Evolutionary conservation across 305 asterid genomes (phyloP).

Genomic region (Ajuga reptans): DNA sequence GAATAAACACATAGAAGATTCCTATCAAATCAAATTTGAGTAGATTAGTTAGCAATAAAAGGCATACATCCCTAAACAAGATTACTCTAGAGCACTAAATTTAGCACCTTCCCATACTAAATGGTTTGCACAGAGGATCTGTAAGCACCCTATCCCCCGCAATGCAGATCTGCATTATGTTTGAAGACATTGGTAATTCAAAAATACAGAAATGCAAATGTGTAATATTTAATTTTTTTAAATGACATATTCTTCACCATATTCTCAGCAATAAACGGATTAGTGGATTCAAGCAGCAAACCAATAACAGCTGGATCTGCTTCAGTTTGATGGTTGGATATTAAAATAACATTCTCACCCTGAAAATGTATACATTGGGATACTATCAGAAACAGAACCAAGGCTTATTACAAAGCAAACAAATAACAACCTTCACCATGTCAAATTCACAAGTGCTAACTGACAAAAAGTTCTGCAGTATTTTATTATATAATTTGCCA

Average conservation of each 20-base stretch:
- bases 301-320: constrained; percentile 94
- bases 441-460: constrained; percentile 7
- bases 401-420: constrained; percentile 15
- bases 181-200: constrained; percentile 22
- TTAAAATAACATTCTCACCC: constrained; percentile 85
- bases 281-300: constrained; percentile 66
- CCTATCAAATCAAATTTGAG: constrained; percentile 40
- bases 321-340: constrained; percentile 97
- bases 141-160: constrained; percentile 96
- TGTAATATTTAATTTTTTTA: constrained; percentile 11
- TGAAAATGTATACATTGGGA: constrained; percentile 28
- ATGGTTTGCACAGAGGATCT: constrained; percentile 97
- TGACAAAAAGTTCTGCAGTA: background rate
- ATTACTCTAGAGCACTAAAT: constrained; percentile 9
- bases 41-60: constrained; percentile 17
- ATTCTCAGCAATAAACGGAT: constrained; percentile 60
- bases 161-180: constrained; percentile 59
- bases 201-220: constrained; percentile 7
- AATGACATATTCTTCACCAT: constrained; percentile 38
- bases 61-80: constrained; percentile 14
- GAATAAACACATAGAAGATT: constrained; percentile 90
- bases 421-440: constrained; percentile 7
- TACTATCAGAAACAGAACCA: constrained; percentile 20
- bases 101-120: constrained; percentile 93
- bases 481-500: background rate